Conservation (phyloP, 139 green algal species). For the Micromonas pusilla region DNA sequence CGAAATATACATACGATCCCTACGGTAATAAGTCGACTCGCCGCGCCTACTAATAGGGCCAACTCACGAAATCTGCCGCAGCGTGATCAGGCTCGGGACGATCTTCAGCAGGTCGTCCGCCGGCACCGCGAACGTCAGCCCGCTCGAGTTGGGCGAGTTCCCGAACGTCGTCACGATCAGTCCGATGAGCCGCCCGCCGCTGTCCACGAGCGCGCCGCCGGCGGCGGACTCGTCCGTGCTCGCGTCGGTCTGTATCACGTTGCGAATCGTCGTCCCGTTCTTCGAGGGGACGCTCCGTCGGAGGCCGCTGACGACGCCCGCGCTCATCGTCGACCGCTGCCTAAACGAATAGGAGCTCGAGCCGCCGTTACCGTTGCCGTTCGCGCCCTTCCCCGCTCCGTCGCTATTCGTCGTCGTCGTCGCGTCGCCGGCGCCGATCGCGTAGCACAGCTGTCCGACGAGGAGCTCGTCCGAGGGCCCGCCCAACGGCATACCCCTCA, state of each 20-base stretch:
- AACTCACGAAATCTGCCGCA: background rate
- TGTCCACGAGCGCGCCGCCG: conserved; percentile 5
- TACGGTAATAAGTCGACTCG: too few relatives aligned
- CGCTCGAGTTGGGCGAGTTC: background rate
- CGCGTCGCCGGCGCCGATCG: background rate
- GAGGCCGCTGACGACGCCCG: background rate
- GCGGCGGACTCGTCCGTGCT: background rate
- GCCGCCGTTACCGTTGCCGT: background rate
- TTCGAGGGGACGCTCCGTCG: background rate
- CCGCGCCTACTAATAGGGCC: too few relatives aligned
- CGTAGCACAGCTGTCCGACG: background rate
- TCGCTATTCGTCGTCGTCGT: too few relatives aligned
- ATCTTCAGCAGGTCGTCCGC: background rate
- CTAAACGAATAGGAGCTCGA: background rate
- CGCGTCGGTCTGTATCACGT: conserved; percentile 6
- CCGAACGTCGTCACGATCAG: background rate
- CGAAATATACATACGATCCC: too few relatives aligned
- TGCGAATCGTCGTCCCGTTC: background rate
- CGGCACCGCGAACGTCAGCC: background rate
- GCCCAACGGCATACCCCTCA: too few relatives aligned
- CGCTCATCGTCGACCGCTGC: background rate
- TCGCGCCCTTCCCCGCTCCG: background rate
- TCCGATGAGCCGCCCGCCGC: conserved; percentile 1
- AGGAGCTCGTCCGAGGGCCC: too few relatives aligned
- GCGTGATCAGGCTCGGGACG: background rate